Percentiles rank a stretch among this genome's conserved stretches.
phyloP scores from a whole-genome alignment of 75 land plant species.

The Azolla pinnata region DNA sequence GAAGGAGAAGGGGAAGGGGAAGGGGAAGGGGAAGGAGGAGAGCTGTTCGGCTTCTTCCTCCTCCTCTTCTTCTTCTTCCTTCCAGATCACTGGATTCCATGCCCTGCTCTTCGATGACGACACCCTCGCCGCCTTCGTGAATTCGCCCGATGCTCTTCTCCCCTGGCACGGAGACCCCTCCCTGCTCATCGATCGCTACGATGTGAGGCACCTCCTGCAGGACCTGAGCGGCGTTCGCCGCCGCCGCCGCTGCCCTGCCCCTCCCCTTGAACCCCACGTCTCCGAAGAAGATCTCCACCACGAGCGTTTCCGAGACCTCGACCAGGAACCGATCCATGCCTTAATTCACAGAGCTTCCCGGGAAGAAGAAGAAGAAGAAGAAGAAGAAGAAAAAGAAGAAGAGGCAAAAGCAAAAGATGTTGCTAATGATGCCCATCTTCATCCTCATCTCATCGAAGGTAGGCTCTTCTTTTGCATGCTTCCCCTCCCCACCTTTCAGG shows the following conservation, averaged over 20 bases:
- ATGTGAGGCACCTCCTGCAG: conserved; percentile 71
- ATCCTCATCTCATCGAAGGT: no score
- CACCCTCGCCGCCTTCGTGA: conserved; percentile 53
- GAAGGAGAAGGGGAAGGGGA: no score
- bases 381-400: no score
- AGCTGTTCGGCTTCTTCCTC: background rate
- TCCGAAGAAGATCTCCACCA: conserved; percentile 37
- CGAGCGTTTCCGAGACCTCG: conserved; percentile 66
- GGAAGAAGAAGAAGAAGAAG: no score
- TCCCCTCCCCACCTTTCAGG: no score
- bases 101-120: conserved; percentile 86
- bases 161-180: conserved; percentile 48
- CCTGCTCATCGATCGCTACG: conserved; percentile 74
- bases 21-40: no score
- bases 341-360: no score
- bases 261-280: conserved; percentile 15
- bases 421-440: no score
- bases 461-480: no score
- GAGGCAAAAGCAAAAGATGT: no score
- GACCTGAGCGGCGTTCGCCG: conserved; percentile 20
- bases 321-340: no score
- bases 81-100: conserved; percentile 54
- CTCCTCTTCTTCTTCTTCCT: background rate
- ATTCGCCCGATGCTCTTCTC: conserved; percentile 56
- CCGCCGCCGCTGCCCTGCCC: conserved; percentile 7